phyloP scores from a whole-genome alignment of 148 eudicot species.

The Cornus controversa region DNA sequence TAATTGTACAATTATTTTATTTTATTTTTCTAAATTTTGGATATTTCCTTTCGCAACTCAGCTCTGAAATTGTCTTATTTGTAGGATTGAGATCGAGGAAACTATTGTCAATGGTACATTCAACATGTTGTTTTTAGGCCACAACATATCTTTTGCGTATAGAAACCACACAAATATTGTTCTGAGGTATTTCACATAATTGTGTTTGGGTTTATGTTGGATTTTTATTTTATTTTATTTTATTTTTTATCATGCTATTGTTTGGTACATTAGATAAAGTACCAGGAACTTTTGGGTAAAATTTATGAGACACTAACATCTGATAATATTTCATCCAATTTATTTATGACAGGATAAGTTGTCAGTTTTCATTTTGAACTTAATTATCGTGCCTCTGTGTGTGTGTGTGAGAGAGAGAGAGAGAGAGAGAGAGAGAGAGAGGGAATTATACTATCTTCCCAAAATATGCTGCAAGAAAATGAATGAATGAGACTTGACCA shows the following conservation, averaged over 20 bases:
- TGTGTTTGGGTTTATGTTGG: too few relatives aligned
- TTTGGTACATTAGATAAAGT: background rate
- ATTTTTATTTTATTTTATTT: too few relatives aligned
- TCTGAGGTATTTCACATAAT: conserved; percentile 74
- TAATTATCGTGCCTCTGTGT: background rate
- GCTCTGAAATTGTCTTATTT: conserved; percentile 16
- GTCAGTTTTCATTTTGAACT: too few relatives aligned
- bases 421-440: too few relatives aligned
- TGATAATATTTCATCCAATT: conserved; percentile 6
- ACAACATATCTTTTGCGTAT: conserved; percentile 74
- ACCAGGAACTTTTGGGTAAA: background rate
- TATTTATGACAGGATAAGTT: background rate
- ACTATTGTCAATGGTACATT: conserved; percentile 81
- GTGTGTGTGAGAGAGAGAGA: too few relatives aligned
- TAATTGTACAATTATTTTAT: background rate
- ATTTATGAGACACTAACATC: background rate
- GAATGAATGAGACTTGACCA: too few relatives aligned
- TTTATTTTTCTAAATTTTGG: background rate
- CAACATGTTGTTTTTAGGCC: conserved; percentile 91
- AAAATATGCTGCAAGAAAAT: too few relatives aligned
- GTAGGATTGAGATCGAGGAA: conserved; percentile 95
- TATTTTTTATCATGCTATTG: background rate
- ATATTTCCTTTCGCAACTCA: background rate
- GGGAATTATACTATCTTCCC: too few relatives aligned
- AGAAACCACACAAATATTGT: conserved; percentile 78